Percentiles rank a stretch among this genome's conserved stretches.
These are phyloP conservation scores for Colletotrichum tanaceti DNA, from an alignment of 2,329 filamentous ascomycete species.

Conservation along the genomic window DNA sequence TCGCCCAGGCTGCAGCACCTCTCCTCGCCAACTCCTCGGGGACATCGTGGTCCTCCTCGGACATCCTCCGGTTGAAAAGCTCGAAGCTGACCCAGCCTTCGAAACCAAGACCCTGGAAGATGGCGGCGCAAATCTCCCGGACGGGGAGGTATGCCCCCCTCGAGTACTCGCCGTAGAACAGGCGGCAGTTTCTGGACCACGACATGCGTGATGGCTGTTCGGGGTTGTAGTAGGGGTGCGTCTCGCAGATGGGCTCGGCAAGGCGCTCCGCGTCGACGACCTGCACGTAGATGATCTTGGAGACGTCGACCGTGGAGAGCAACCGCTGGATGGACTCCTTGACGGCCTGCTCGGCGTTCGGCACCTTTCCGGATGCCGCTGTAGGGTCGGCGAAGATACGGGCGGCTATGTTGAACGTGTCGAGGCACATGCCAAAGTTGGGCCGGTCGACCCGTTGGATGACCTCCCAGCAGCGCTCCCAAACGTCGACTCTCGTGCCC, in stretches of 20 bases:
- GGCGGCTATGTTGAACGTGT: constrained; percentile 82
- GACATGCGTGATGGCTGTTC: constrained; percentile 70
- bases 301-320: constrained; percentile 65
- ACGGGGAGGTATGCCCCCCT: constrained; percentile 76
- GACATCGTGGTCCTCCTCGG: constrained; percentile 60
- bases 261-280: constrained; percentile 79
- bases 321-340: constrained; percentile 66
- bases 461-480: constrained; percentile 78
- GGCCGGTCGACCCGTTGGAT: constrained; percentile 71
- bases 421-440: constrained; percentile 82
- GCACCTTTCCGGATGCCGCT: constrained; percentile 56
- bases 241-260: constrained; percentile 64
- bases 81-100: constrained; percentile 79
- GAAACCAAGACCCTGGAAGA: constrained; percentile 73
- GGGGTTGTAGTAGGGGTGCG: constrained; percentile 50
- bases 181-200: constrained; percentile 80
- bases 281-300: constrained; percentile 80
- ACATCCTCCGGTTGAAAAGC: constrained; percentile 72
- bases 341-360: constrained; percentile 67
- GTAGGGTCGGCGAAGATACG: constrained; percentile 77
- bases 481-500: constrained; percentile 76
- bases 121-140: constrained; percentile 67
- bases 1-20: constrained; percentile 64
- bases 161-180: constrained; percentile 66
- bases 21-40: constrained; percentile 70